Evolutionary conservation across 495 filamentous ascomycete genomes (phyloP), one percentile per base, ranked within the genome.

Genomic region (Pseudevernia furfuracea): DNA sequence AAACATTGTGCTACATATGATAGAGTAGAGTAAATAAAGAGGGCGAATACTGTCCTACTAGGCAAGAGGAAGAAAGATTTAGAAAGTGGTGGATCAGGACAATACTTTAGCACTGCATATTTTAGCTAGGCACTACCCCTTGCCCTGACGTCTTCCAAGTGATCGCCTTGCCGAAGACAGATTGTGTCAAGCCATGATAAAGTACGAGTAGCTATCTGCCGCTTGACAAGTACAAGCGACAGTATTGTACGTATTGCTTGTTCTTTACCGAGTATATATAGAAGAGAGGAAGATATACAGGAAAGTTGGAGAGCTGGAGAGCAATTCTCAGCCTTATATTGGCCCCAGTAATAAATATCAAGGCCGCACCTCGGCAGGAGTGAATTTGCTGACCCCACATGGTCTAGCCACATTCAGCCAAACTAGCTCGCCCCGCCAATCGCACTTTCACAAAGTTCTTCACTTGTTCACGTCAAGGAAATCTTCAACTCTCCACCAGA

Each of bases 391-490:
- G 49, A 53, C 49, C 49, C 49, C 49, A 53, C 49, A 53, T 1
- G 12, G 32, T 44, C 4, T 39, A 55, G 5, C 61, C 49, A 46
- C 52, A 57, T 25, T 43, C 3, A 25, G 23, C 19, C 28, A 36
- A 63, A 55, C 19, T 38, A 28, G 28, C 52, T 43, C 61, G 55
- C 62, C 62, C 62, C 62, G 55, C 62, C 62, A 64, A 64, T 46
- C 62, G 62, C 62, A 59, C 62, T 64, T 64, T 64, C 17, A 34
- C 59, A 36, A 17, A 48, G 37, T 59, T 52, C 62, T 58, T 59
- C 19, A 59, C 32, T 39, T 39, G 7, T 53, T 53, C 49, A 32
- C 25, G 12, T 32, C 49, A 17, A 53, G 23, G 17, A 53, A 59
- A 15, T n/a, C 21, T 58, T 37, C 30, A 49, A 46, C 12, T 59